phyloP scores from a whole-genome alignment of 345 rosid species.

The Cochlearia excelsa region DNA sequence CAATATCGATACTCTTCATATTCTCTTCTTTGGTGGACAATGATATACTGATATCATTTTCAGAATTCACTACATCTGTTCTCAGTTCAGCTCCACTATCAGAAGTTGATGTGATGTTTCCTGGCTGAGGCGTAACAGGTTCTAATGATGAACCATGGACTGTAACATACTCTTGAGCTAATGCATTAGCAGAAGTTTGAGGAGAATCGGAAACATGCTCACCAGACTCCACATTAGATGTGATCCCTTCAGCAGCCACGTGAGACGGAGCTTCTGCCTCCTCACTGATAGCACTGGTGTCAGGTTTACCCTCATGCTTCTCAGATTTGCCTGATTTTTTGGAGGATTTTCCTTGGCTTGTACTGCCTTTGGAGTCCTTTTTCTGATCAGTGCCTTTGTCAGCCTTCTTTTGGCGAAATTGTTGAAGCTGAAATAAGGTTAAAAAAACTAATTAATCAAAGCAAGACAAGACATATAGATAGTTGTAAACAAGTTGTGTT shows the following conservation, averaged over 20 bases:
- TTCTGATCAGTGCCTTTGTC: conserved; percentile 46
- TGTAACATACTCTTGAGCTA: conserved; percentile 36
- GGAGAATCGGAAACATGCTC: conserved; percentile 37
- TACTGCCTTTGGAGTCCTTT: conserved; percentile 69
- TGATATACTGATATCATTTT: conserved; percentile 29
- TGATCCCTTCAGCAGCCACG: conserved; percentile 43
- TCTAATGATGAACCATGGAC: conserved; percentile 36
- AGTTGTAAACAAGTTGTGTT: no score
- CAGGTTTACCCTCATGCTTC: conserved; percentile 54
- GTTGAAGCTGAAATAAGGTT: conserved; percentile 73
- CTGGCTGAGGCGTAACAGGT: conserved; percentile 31
- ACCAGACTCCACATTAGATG: conserved; percentile 31
- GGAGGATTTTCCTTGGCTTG: conserved; percentile 70
- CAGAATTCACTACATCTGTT: conserved; percentile 26
- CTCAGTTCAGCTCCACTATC: conserved; percentile 31
- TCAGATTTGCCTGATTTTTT: conserved; percentile 59
- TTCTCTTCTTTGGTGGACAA: conserved; percentile 37
- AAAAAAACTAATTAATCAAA: conserved; percentile 16
- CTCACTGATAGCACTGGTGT: conserved; percentile 30
- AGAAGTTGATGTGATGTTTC: conserved; percentile 20
- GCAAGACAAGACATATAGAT: conserved; percentile 15
- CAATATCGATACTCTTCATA: conserved; percentile 25
- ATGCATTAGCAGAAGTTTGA: conserved; percentile 37
- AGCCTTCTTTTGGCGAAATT: conserved; percentile 92
- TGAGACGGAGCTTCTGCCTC: conserved; percentile 26